A percentile compares a stretch with the other conserved stretches of the same genome.
Evolutionary conservation across 108 stramenopile species (phyloP).

Genomic region (Fistulifera solaris): DNA sequence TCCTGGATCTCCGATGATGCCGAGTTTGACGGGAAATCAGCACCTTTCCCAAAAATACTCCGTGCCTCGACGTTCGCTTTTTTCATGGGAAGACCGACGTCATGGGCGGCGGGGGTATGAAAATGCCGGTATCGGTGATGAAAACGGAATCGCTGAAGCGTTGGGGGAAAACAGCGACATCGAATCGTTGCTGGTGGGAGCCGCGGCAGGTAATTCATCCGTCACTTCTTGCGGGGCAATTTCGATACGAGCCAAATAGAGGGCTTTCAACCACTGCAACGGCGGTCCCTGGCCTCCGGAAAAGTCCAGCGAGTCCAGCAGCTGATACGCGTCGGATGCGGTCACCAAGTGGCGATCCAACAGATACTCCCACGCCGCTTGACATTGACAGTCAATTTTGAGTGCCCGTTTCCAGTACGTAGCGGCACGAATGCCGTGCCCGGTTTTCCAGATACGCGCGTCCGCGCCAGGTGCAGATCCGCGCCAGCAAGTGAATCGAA

Average conservation of each 20-base stretch:
- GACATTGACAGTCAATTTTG: slow-evolving; percentile 49
- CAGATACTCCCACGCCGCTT: slow-evolving; percentile 53
- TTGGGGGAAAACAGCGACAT: no score
- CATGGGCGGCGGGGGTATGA: no score
- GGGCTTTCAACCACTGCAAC: slow-evolving; percentile 48
- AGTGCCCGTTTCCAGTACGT: slow-evolving; percentile 50
- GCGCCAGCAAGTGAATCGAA: slow-evolving; percentile 56
- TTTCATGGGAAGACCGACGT: no score
- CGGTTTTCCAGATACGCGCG: slow-evolving; percentile 52
- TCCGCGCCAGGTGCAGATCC: slow-evolving; percentile 46
- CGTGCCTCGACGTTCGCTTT: no score
- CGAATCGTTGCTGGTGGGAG: no score
- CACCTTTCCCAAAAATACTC: slow-evolving; percentile 2
- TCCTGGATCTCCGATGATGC: slow-evolving; percentile 9
- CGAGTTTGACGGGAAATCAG: not conserved
- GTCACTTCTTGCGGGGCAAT: slow-evolving; percentile 4
- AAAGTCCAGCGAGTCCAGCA: slow-evolving; percentile 13
- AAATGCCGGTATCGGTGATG: no score
- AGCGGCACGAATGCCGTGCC: slow-evolving; percentile 58
- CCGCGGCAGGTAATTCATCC: not conserved
- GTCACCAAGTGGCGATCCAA: slow-evolving; percentile 35
- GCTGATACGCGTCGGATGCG: slow-evolving; percentile 29
- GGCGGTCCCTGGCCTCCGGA: not conserved
- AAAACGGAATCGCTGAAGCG: no score
- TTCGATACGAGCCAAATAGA: slow-evolving; percentile 33